These are phyloP conservation scores for Gyrodon lividus DNA, from an alignment of 768 basidiomycete genomes.

Conservation along the genomic window DNA sequence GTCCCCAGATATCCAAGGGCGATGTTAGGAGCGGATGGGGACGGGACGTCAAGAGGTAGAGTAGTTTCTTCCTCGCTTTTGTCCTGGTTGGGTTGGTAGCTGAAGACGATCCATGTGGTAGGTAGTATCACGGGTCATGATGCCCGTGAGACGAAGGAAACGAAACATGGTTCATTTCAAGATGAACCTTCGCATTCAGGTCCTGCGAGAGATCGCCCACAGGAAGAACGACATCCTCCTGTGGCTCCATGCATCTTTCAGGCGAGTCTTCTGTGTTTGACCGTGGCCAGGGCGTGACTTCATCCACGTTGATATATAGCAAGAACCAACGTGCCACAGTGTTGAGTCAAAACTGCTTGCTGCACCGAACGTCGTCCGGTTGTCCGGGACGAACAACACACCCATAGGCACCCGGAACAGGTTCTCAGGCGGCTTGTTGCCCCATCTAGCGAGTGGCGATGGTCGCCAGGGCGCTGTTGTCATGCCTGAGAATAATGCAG, in stretches of 20 bases:
- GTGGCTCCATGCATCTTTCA: conserved; percentile 16
- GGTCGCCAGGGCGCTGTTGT: neutral
- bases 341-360: conserved; percentile 13
- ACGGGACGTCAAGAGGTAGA: conserved; percentile 16
- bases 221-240: conserved; percentile 16
- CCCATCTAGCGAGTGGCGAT: neutral
- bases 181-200: conserved; percentile 19
- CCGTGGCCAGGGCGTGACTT: neutral
- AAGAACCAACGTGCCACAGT: conserved; percentile 15
- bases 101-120: neutral
- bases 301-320: conserved; percentile 9
- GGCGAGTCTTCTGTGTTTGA: conserved; percentile 12
- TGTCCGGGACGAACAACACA: conserved; percentile 34
- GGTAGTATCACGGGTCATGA: conserved; percentile 16
- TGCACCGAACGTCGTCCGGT: conserved; percentile 21
- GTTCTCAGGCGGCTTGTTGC: conserved; percentile 11
- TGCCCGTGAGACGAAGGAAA: conserved; percentile 16
- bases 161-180: conserved; percentile 13
- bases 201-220: conserved; percentile 16
- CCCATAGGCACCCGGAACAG: conserved; percentile 31
- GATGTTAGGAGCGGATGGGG: conserved; percentile 30
- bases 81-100: neutral
- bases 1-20: conserved; percentile 37
- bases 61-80: neutral
- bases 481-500: conserved; percentile 17